Percentiles rank a stretch among this genome's conserved stretches.
Evolutionary conservation across 129 eudicot species (phyloP).

Genomic region (Pseudognaphalium luteoalbum): DNA sequence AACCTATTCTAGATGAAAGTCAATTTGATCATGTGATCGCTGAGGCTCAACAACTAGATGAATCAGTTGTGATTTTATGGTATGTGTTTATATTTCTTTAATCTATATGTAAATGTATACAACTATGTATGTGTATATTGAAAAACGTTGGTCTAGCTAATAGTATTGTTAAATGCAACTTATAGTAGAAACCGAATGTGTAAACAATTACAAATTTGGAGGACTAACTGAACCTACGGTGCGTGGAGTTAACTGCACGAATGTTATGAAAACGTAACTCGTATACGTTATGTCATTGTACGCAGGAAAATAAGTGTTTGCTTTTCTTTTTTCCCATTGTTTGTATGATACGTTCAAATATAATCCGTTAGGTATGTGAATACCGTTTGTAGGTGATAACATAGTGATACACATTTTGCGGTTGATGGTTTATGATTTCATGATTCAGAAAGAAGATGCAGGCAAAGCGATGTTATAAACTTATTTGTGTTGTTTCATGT

Average conservation of each 20-base stretch:
- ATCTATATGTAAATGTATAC: not conserved
- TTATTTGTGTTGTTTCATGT: not conserved
- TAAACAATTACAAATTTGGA: too few species aligned
- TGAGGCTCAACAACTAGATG: constrained; percentile 57
- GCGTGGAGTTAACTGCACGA: too few species aligned
- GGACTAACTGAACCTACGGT: not conserved
- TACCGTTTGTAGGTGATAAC: too few species aligned
- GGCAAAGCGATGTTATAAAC: constrained; percentile 20
- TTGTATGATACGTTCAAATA: too few species aligned
- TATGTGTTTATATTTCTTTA: constrained; percentile 22
- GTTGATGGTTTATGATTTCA: too few species aligned
- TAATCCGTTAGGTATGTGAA: too few species aligned
- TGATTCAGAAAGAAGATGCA: not conserved
- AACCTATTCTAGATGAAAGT: constrained; percentile 49
- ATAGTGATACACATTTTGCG: too few species aligned
- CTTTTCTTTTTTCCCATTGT: too few species aligned
- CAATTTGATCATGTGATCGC: constrained; percentile 64
- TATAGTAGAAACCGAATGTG: not conserved
- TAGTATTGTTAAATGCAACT: not conserved
- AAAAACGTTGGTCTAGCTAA: not conserved
- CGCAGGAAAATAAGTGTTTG: too few species aligned
- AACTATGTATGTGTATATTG: too few species aligned
- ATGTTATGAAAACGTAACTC: not conserved
- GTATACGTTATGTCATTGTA: too few species aligned
- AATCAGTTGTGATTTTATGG: constrained; percentile 65